phyloP scores from a whole-genome alignment of 371 early-diverging fungal species.

The Thermomucor indicae-seudaticae region DNA sequence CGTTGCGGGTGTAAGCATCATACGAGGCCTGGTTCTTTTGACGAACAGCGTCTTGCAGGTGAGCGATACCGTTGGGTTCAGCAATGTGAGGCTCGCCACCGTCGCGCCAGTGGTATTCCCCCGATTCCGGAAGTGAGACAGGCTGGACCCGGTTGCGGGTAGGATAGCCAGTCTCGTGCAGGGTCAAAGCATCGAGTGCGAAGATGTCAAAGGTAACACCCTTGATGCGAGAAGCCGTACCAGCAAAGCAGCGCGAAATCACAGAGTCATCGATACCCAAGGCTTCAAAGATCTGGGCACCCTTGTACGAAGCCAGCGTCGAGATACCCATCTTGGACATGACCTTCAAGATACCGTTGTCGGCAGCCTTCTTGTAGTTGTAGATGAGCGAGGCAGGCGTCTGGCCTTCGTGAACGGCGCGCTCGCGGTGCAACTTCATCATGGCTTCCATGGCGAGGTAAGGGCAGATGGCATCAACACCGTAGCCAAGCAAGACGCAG shows the following conservation, averaged over 20 bases:
- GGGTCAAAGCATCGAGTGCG: conserved; percentile 83
- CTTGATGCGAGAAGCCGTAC: conserved; percentile 93
- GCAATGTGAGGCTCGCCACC: conserved; percentile 92
- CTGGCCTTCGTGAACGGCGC: conserved; percentile 53
- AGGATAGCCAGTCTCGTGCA: conserved; percentile 89
- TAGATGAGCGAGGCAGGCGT: conserved; percentile 57
- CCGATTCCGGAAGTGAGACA: conserved; percentile 78
- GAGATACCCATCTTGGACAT: conserved; percentile 99
- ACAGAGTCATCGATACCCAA: conserved; percentile 89
- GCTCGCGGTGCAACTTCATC: conserved; percentile 83
- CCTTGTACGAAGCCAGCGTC: conserved; percentile 96
- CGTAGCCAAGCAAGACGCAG: conserved; percentile 95
- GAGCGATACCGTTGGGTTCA: conserved; percentile 83
- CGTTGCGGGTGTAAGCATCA: conserved; percentile 75
- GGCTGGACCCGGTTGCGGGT: conserved; percentile 62
- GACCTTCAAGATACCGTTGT: conserved; percentile 94
- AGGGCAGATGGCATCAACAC: conserved; percentile 96
- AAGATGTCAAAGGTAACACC: conserved; percentile 87
- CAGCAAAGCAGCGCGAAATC: conserved; percentile 86
- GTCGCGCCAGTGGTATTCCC: conserved; percentile 95
- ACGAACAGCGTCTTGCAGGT: conserved; percentile 95
- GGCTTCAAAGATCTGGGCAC: conserved; percentile 97
- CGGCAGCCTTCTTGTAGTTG: conserved; percentile 83
- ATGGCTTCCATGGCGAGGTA: conserved; percentile 88
- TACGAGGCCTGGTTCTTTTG: conserved; percentile 86